These are phyloP conservation scores for Exophiala bonariae DNA, from an alignment of 2,329 filamentous ascomycete species.

Conservation along the genomic window DNA sequence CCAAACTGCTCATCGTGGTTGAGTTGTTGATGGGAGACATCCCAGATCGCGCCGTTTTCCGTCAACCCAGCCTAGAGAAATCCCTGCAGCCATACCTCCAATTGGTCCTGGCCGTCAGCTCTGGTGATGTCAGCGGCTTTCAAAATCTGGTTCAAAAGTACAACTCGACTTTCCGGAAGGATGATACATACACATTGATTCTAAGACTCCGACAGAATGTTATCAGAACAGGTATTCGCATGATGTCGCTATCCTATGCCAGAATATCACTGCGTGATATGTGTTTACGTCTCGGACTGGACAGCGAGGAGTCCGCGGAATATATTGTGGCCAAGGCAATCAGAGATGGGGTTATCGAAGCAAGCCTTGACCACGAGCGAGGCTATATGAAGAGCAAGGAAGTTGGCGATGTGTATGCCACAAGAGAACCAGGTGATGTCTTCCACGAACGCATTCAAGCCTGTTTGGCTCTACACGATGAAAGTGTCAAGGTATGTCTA, in stretches of 20 bases:
- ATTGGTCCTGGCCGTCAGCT: constrained; percentile 89
- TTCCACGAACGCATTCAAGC: constrained; percentile 97
- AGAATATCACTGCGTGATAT: constrained; percentile 96
- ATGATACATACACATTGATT: constrained; percentile 94
- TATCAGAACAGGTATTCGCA: constrained; percentile 98
- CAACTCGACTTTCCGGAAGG: constrained; percentile 81
- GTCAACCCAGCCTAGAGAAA: constrained; percentile 81
- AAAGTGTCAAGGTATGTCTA: constrained; percentile 84
- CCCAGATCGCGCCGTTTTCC: constrained; percentile 90
- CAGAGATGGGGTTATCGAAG: constrained; percentile 94
- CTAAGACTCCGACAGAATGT: constrained; percentile 95
- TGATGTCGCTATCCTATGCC: constrained; percentile 98
- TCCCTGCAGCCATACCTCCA: constrained; percentile 90
- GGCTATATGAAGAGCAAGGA: constrained; percentile 99
- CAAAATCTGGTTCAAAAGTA: constrained; percentile 80
- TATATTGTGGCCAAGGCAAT: constrained; percentile 99
- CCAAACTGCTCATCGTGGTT: constrained; percentile 93
- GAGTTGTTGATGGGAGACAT: constrained; percentile 99
- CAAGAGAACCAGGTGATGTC: constrained; percentile 89
- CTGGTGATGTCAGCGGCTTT: constrained; percentile 95
- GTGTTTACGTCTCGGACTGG: constrained; percentile 88
- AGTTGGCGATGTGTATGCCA: constrained; percentile 92
- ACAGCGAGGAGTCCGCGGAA: constrained; percentile 95
- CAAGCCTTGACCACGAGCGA: constrained; percentile 86
- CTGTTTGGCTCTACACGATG: constrained; percentile 88